These are phyloP conservation scores for Ampelomyces quisqualis DNA, from an alignment of 2,329 filamentous ascomycete genomes.

Conservation along the genomic window DNA sequence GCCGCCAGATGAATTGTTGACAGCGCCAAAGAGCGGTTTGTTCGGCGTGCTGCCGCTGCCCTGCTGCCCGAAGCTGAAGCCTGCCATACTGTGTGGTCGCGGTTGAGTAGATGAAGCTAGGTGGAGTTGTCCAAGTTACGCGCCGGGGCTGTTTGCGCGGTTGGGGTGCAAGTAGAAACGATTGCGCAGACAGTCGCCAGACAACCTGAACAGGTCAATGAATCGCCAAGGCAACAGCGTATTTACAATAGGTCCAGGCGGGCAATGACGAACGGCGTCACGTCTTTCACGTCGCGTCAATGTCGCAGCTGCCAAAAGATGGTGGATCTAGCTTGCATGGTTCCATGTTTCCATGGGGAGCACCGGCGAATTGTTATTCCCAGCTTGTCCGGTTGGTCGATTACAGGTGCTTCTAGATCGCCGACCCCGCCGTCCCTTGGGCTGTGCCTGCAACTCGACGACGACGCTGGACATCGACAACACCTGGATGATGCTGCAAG, in stretches of 20 bases:
- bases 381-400: slow-evolving; percentile 9
- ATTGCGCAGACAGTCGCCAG: slow-evolving; percentile 1
- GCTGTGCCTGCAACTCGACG: slow-evolving; percentile 22
- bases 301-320: slow-evolving; percentile 31
- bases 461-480: slow-evolving; percentile 17
- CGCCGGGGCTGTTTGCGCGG: slow-evolving; percentile 21
- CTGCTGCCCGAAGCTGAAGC: slow-evolving; percentile 40
- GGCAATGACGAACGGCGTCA: slow-evolving; percentile 10
- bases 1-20: slow-evolving; percentile 24
- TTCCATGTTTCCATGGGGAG: too few species aligned
- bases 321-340: too few species aligned
- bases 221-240: too few species aligned
- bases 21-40: slow-evolving; percentile 36
- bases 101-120: not conserved
- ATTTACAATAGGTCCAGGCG: slow-evolving; percentile 6
- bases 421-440: slow-evolving; percentile 12
- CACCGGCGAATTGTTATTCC: slow-evolving; percentile 30
- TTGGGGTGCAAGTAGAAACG: not conserved
- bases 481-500: slow-evolving; percentile 19
- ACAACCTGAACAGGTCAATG: too few species aligned
- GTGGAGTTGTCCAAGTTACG: slow-evolving; percentile 10
- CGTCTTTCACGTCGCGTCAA: slow-evolving; percentile 26
- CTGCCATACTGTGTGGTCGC: slow-evolving; percentile 26
- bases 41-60: slow-evolving; percentile 26
- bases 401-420: slow-evolving; percentile 14